Base-by-base conservation (phyloP, 1,284 basidiomycete genomes). In the Malassezia pachydermatis region DNA sequence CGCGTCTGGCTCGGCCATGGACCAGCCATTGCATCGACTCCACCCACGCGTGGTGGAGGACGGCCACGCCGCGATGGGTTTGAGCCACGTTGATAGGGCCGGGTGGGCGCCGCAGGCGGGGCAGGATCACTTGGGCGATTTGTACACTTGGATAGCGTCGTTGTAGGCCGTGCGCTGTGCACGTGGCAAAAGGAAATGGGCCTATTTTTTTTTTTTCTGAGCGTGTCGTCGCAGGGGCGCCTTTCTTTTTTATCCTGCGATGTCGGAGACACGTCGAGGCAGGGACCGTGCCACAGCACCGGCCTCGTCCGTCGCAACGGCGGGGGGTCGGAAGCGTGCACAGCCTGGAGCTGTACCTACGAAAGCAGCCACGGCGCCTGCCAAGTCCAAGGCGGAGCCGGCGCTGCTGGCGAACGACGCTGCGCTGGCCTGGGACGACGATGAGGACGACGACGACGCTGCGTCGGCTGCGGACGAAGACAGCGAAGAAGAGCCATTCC, bases 401-500 rank as follows among this genome's bases (percentile, higher is more conserved):
- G 48, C 44, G 16, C 29, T 35, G 19, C 24, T 45, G 20, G 16
- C 41, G 16, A n/a, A 37, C 5, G 23, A 38, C 11, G 40, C 19
- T 5, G 23, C 40, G 36, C 34, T 58, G 14, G 40, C 33, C 43
- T 32, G 43, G 16, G 41, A 22, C 5, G 47, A 42, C 19, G 57
- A 44, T 7, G 45, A 45, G 20, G 50, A 54, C 5, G 45, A 50
- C 5, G 51, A 46, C 8, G 34, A 13, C 29, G 19, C 13, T 10
- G 17, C 14, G 2, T 10, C 37, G 17, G 13, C 37, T 25, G 16
- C 9, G 29, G 19, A 36, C 10, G 51, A 53, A 20, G 54, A 58
- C 17, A 33, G 48, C 2, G 64, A 68, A 0, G 72, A 71, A 24
- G 76, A 75, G 6, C 70, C 58, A 10, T 76, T 77, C 47, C 76